Percentiles rank a stretch among this genome's conserved stretches.
phyloP scores from a whole-genome alignment of 805 yeast genomes.

The Lachancea cidri region DNA sequence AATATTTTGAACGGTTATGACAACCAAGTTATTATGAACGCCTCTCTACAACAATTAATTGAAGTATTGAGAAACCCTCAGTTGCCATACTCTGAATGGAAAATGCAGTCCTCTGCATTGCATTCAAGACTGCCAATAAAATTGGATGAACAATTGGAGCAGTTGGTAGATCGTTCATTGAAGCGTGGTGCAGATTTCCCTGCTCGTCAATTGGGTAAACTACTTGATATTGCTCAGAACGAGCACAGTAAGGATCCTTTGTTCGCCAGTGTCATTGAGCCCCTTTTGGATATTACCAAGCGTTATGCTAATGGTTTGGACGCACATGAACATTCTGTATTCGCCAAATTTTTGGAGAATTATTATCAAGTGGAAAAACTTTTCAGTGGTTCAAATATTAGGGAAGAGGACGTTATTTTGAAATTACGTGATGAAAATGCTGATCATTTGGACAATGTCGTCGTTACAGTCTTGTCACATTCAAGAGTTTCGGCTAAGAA shows the following conservation, averaged over 20 bases:
- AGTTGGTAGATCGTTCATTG: conserved; percentile 60
- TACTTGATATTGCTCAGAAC: conserved; percentile 55
- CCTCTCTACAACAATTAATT: conserved; percentile 68
- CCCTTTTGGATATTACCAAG: conserved; percentile 64
- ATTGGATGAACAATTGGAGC: conserved; percentile 61
- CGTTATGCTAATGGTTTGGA: conserved; percentile 70
- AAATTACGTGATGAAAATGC: conserved; percentile 83
- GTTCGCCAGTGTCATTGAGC: conserved; percentile 59
- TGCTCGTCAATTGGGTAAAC: conserved; percentile 72
- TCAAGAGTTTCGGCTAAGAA: conserved; percentile 91
- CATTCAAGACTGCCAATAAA: conserved; percentile 83
- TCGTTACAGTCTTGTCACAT: conserved; percentile 75
- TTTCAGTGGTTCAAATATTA: conserved; percentile 67
- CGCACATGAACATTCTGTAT: conserved; percentile 77
- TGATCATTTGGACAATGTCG: conserved; percentile 68
- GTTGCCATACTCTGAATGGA: conserved; percentile 93
- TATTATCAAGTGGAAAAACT: conserved; percentile 74
- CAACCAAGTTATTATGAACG: conserved; percentile 89
- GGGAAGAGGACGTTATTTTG: conserved; percentile 88
- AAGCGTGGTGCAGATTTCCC: conserved; percentile 84
- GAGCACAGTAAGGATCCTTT: conserved; percentile 47
- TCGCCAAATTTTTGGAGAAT: conserved; percentile 62
- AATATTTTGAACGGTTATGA: conserved; percentile 89
- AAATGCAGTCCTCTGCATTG: conserved; percentile 75
- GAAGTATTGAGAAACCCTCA: conserved; percentile 71